These are phyloP conservation scores for Coemansia sp. DNA, from an alignment of 192 early-diverging fungal genomes.

Conservation along the genomic window DNA sequence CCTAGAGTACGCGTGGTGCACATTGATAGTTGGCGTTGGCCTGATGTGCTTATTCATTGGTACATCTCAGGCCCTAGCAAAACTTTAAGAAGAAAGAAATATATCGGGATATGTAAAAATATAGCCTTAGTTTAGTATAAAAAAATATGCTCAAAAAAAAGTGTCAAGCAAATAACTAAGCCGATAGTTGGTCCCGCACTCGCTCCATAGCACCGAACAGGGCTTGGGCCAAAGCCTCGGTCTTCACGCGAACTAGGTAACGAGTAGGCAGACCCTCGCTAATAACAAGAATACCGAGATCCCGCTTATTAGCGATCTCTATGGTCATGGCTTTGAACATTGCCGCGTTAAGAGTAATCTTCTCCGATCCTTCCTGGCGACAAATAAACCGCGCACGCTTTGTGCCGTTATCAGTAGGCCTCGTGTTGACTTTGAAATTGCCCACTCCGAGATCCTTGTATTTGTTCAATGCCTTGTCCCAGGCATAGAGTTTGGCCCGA, in stretches of 20 bases:
- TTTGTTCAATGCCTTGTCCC: conserved; percentile 30
- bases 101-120: not conserved
- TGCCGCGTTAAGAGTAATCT: conserved; percentile 54
- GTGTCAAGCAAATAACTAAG: not conserved
- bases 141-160: not conserved
- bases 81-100: conserved; percentile 26
- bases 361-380: conserved; percentile 52
- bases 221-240: conserved; percentile 6
- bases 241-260: conserved; percentile 45
- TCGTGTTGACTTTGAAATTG: conserved; percentile 46
- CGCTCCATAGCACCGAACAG: conserved; percentile 10
- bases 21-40: conserved; percentile 33
- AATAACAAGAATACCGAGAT: conserved; percentile 41
- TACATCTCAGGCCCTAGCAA: conserved; percentile 39
- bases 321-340: conserved; percentile 53
- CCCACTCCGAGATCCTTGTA: conserved; percentile 54
- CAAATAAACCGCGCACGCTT: conserved; percentile 48
- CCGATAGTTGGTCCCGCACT: conserved; percentile 3
- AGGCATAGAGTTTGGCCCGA: conserved; percentile 48
- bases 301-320: conserved; percentile 45
- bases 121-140: not conserved
- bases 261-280: conserved; percentile 37
- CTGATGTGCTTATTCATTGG: conserved; percentile 49
- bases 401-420: conserved; percentile 13
- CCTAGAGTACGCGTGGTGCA: conserved; percentile 47